phyloP scores from a whole-genome alignment of 164 flowering plant genomes.

The Brasenia schreberi region DNA sequence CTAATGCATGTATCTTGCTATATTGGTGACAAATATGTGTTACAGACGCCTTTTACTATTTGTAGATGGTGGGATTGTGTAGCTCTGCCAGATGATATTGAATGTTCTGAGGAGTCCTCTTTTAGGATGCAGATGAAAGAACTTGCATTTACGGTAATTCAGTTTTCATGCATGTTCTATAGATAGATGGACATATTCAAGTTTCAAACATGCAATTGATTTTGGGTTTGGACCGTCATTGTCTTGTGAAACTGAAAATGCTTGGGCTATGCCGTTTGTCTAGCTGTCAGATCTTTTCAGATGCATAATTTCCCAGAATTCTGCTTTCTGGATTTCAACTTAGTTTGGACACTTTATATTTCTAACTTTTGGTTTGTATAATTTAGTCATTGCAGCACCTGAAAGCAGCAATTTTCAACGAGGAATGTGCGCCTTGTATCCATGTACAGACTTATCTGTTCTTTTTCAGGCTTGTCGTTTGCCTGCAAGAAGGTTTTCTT shows the following conservation, averaged over 20 bases:
- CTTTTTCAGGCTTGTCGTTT: not conserved
- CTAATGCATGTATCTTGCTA: not conserved
- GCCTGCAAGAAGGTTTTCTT: not conserved
- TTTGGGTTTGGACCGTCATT: not conserved
- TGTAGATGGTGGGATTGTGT: conserved; percentile 99
- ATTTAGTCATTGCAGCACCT: conserved; percentile 83
- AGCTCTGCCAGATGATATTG: conserved; percentile 80
- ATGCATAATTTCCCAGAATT: too few relatives aligned
- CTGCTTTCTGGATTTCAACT: too few relatives aligned
- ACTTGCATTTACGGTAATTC: conserved; percentile 64
- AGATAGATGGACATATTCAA: not conserved
- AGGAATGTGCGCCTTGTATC: conserved; percentile 90
- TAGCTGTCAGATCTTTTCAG: too few relatives aligned
- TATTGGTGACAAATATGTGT: not conserved
- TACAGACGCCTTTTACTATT: not conserved
- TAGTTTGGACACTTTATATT: too few relatives aligned
- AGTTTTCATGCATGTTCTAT: not conserved
- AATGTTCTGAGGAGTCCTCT: conserved; percentile 38
- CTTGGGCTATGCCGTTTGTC: too few relatives aligned
- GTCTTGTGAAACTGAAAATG: not conserved
- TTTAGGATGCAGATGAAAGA: conserved; percentile 73
- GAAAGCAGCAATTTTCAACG: conserved; percentile 69
- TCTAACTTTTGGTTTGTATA: not conserved
- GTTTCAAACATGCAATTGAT: not conserved
- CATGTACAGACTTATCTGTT: conserved; percentile 12